Evolutionary conservation across 768 basidiomycete species (phyloP).

Genomic region (Boletus fagicola): DNA sequence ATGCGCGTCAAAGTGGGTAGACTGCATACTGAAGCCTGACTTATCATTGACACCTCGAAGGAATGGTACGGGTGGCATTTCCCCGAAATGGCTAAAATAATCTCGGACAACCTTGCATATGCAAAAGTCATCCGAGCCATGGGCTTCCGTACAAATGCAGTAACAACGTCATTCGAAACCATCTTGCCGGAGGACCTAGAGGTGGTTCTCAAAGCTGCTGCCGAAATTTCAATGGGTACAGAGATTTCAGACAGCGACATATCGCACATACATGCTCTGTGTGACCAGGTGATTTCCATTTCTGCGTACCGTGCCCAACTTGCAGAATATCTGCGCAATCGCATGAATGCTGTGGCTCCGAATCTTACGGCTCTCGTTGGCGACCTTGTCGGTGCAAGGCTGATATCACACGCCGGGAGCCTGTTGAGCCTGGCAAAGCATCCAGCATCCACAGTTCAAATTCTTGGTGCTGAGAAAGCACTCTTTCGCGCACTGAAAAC

Average conservation of each 20-base stretch:
- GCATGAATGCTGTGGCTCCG: slow-evolving; percentile 97
- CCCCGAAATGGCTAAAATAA: slow-evolving; percentile 98
- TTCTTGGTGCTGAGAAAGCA: slow-evolving; percentile 75
- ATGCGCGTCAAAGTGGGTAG: slow-evolving; percentile 92
- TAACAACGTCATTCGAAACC: slow-evolving; percentile 78
- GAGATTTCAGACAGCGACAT: slow-evolving; percentile 98
- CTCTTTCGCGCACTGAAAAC: slow-evolving; percentile 76
- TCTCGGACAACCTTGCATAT: slow-evolving; percentile 95
- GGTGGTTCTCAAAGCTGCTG: slow-evolving; percentile 89
- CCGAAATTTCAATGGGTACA: slow-evolving; percentile 99
- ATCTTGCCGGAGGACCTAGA: slow-evolving; percentile 98
- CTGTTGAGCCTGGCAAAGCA: slow-evolving; percentile 70
- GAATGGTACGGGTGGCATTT: slow-evolving; percentile 99
- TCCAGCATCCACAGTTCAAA: slow-evolving; percentile 77
- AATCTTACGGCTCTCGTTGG: slow-evolving; percentile 87
- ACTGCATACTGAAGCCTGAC: background rate
- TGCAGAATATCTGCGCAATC: slow-evolving; percentile 93
- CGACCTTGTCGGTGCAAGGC: slow-evolving; percentile 71
- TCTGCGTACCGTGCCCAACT: slow-evolving; percentile 92
- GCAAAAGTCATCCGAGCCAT: slow-evolving; percentile 90
- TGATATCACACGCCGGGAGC: slow-evolving; percentile 75
- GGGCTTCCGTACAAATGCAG: slow-evolving; percentile 97
- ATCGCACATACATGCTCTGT: slow-evolving; percentile 92
- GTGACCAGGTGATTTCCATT: slow-evolving; percentile 98
- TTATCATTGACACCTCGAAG: slow-evolving; percentile 39